Percentiles rank a stretch among this genome's conserved stretches.
These are phyloP conservation scores for Tetracladium setigerum DNA, from an alignment of 495 filamentous ascomycete species.

Conservation along the genomic window DNA sequence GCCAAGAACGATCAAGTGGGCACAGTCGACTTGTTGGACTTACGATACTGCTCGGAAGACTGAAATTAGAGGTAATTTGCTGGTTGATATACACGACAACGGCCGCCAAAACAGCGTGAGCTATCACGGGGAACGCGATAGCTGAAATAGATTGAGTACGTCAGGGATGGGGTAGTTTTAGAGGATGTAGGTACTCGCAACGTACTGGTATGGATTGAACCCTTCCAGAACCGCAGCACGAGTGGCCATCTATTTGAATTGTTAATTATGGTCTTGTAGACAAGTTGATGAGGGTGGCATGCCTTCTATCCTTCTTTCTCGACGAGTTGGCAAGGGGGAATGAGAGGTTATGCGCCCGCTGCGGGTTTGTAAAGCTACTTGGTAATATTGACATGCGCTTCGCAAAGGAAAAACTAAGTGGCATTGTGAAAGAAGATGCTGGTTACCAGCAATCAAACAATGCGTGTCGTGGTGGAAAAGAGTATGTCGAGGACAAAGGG, in stretches of 20 bases:
- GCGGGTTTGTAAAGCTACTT: too few relatives aligned
- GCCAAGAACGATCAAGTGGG: neutral
- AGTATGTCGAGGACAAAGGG: too few relatives aligned
- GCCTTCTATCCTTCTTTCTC: conserved; percentile 40
- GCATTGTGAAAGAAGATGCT: too few relatives aligned
- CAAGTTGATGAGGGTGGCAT: neutral
- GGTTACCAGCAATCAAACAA: neutral
- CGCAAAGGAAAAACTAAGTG: too few relatives aligned
- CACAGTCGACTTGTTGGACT: conserved; percentile 7
- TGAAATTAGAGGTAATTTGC: conserved; percentile 43
- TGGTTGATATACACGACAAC: conserved; percentile 56
- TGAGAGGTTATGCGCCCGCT: conserved; percentile 3
- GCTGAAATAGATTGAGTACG: conserved; percentile 16
- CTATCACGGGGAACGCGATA: conserved; percentile 53
- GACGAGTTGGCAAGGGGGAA: conserved; percentile 41
- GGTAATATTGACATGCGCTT: too few relatives aligned
- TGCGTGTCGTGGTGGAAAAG: neutral
- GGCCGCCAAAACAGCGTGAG: conserved; percentile 58
- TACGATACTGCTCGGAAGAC: conserved; percentile 59
- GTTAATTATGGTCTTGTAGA: neutral
- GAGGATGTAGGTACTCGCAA: too few relatives aligned
- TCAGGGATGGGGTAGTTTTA: neutral
- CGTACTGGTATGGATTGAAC: conserved; percentile 55
- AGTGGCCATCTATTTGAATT: conserved; percentile 58
- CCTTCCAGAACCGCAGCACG: conserved; percentile 68